Percentiles rank a stretch among this genome's conserved stretches.
phyloP scores from a whole-genome alignment of 371 early-diverging fungal species.

The Mucor irregularis region DNA sequence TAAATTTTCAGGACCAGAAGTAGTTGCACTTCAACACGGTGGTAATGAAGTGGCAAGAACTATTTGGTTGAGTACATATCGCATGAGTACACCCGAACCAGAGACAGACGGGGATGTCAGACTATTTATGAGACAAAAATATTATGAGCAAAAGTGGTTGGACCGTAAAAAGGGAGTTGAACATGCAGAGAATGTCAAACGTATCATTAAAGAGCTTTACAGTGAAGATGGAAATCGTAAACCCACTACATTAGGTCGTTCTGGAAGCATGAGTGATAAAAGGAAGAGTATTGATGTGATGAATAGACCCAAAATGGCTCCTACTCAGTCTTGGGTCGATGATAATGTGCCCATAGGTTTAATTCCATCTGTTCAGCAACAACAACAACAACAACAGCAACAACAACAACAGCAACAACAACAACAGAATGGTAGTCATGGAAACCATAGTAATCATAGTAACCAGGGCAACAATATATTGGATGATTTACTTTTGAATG shows the following conservation, averaged over 20 bases:
- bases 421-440: too few species aligned
- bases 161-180: slow-evolving; percentile 20
- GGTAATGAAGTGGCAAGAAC: slow-evolving; percentile 55
- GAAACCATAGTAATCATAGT: too few species aligned
- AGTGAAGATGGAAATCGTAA: slow-evolving; percentile 21
- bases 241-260: not conserved
- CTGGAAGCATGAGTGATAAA: not conserved
- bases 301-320: slow-evolving; percentile 1
- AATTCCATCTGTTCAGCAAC: slow-evolving; percentile 14
- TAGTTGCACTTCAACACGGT: slow-evolving; percentile 56
- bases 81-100: slow-evolving; percentile 29
- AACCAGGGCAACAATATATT: not conserved
- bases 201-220: slow-evolving; percentile 26
- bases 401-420: too few species aligned
- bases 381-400: too few species aligned
- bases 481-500: slow-evolving; percentile 11
- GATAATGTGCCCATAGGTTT: slow-evolving; percentile 30
- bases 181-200: slow-evolving; percentile 31
- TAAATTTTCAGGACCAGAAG: slow-evolving; percentile 61
- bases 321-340: slow-evolving; percentile 25
- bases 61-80: slow-evolving; percentile 37
- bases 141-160: slow-evolving; percentile 51
- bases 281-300: not conserved
- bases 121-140: slow-evolving; percentile 49
- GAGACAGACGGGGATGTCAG: slow-evolving; percentile 44